Evolutionary conservation across 805 yeast genomes (phyloP), one percentile per base, ranked within the genome.

Genomic region (Myxozyma geophila): DNA sequence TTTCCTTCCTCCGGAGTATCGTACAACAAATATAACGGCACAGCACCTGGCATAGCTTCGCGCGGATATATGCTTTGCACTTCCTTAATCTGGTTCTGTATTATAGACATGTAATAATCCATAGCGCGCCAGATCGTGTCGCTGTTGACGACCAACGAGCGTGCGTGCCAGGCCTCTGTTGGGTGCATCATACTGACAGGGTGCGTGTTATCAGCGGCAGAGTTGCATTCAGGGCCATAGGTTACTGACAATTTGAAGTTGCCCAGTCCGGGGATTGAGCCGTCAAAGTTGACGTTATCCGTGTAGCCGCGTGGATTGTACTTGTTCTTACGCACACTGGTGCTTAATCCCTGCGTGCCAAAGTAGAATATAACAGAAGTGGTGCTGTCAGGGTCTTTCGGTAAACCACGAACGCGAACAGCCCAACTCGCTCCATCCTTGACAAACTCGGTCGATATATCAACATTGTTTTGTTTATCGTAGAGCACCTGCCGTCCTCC

Each of bases 401-500:
- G 90, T 21, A 74, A 76, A 12, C 97, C 92, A 54, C 78, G 81
- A 13, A 95, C 82, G 64, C 87, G 84, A 12, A 86, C 81, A 0
- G 85, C 96, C 98, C 99, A 93, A 23, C 41, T 62, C 13, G n/a
- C 37, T 6, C 65, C 67, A 60, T 84, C 87, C 76, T 95, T 95
- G 37, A 88, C 88, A 74, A 92, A 89, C 64, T 88, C 89, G 6
- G 90, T 85, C 0, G 84, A 82, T 46, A 95, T 71, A 59, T 83
- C 82, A 3, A 92, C 75, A 59, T 85, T 84, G 65, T 85, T 83
- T 40, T 83, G 88, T 21, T 77, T 75, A 74, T 95, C 99, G 43
- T 80, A 77, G 36, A 95, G 85, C 1, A 83, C 78, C 72, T 95
- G 93, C 64, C 83, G 79, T 0, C 99, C 99, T 28, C 99, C 99